Base-by-base conservation (phyloP, 345 rosid genomes). In the Linum trigynum region DNA sequence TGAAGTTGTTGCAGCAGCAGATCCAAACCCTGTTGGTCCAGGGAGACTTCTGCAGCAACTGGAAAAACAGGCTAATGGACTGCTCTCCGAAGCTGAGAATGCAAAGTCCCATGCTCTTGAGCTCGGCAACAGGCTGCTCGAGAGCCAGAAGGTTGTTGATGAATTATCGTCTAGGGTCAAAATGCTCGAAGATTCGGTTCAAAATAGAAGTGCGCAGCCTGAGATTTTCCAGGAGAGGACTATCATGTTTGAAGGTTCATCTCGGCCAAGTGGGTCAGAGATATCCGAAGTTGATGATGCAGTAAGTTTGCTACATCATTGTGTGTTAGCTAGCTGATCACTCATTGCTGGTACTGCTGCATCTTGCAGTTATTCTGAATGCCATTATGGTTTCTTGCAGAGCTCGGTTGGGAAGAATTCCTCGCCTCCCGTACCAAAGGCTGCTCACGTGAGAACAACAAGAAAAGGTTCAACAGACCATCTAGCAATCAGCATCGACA, bases 381-480 rank as follows among this genome's bases (percentile, higher is more conserved):
- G 36, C 9, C 39, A 11, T 58, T 36, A 68, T 80, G 62, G 63
- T 74, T 69, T 43, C 14, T 15, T 76, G 69, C 81, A 89, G 95
- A 88, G 77, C 61, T 62, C 84, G 10, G 69, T 69, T 68, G 92
- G 73, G 2, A 90, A 81, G 72, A 84, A 69, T 51, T 40, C 77
- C 57, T 61, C 78, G 67, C 66, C 91, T 69, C 75, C 94, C 56
- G 86, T 77, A 59, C 71, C 91, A 62, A 76, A 87, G 1, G 88
- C 98, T 78, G 91, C 96, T 59, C 97, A 85, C 35, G 76, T 80
- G 39, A 83, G 97, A 81, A 79, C 85, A 12, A 75, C 76, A 84
- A 81, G 88, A 71, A 92, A 92, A 77, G 98, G 89, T 62, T 86
- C 98, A 36, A 63, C 87, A 1, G 97, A 92, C 65, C 97, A 92